phyloP scores from a whole-genome alignment of 495 filamentous ascomycete genomes.

The Sordaria brevicollis region DNA sequence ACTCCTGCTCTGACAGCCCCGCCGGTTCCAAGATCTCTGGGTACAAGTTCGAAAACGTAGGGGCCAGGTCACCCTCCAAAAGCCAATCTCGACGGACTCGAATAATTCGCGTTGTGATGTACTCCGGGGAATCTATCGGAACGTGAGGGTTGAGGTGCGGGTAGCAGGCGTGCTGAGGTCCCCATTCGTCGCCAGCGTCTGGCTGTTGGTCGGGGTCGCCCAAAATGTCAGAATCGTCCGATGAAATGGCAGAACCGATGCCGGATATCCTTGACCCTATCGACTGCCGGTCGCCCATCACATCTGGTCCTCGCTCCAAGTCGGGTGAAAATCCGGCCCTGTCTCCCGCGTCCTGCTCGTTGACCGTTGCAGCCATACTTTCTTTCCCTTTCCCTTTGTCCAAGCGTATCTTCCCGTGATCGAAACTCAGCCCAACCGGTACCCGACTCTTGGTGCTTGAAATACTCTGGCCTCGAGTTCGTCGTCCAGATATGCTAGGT shows the following conservation, averaged over 20 bases:
- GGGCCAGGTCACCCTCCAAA: conserved; percentile 78
- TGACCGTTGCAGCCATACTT: conserved; percentile 26
- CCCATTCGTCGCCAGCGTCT: conserved; percentile 59
- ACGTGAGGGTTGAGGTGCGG: conserved; percentile 92
- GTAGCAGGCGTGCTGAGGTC: conserved; percentile 81
- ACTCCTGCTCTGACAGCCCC: conserved; percentile 66
- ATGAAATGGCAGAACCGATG: conserved; percentile 40
- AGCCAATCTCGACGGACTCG: conserved; percentile 88
- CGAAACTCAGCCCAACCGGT: conserved; percentile 25
- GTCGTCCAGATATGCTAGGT: conserved; percentile 3
- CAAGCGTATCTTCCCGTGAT: conserved; percentile 9
- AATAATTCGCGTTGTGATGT: conserved; percentile 74
- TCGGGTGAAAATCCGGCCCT: conserved; percentile 31
- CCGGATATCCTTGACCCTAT: conserved; percentile 28
- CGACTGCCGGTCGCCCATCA: conserved; percentile 22
- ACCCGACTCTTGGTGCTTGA: conserved; percentile 13
- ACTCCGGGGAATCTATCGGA: conserved; percentile 61
- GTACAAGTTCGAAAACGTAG: conserved; percentile 86
- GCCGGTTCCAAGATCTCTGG: conserved; percentile 88
- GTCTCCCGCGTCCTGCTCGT: conserved; percentile 12
- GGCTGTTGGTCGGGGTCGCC: conserved; percentile 38
- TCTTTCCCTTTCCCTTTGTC: conserved; percentile 39
- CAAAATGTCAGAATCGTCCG: conserved; percentile 42
- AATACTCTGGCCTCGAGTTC: conserved; percentile 23
- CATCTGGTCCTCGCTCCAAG: conserved; percentile 38